phyloP scores from a whole-genome alignment of 2,329 filamentous ascomycete genomes.

The Aspergillus alliaceus region DNA sequence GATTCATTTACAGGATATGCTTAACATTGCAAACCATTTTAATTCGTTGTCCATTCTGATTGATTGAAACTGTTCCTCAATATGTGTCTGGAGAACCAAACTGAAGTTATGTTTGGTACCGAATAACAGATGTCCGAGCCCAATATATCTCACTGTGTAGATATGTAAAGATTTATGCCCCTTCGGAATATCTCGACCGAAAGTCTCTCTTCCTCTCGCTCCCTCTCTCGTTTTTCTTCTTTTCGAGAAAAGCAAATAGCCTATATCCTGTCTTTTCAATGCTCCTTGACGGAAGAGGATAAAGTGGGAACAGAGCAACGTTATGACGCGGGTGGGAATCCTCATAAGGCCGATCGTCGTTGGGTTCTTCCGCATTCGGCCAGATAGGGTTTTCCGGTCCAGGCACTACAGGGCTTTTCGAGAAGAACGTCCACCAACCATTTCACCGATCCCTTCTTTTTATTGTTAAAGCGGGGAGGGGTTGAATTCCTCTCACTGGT shows the following conservation, averaged over 20 bases:
- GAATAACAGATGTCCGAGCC: background rate
- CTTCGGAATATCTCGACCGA: background rate
- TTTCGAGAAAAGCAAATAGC: no score
- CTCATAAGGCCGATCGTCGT: slow-evolving; percentile 11
- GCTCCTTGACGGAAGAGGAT: background rate
- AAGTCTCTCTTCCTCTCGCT: no score
- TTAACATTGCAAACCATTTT: background rate
- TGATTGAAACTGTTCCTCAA: background rate
- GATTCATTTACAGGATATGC: background rate
- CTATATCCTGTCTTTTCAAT: background rate
- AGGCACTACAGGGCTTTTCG: slow-evolving; percentile 12
- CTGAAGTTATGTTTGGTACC: slow-evolving; percentile 1
- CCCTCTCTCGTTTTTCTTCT: background rate
- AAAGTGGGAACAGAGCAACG: background rate
- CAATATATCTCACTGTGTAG: background rate
- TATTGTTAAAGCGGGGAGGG: background rate
- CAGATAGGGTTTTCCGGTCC: slow-evolving; percentile 19
- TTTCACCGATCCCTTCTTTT: slow-evolving; percentile 12
- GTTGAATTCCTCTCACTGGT: no score
- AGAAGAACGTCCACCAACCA: slow-evolving; percentile 1
- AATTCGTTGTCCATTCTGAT: background rate
- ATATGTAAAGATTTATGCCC: background rate
- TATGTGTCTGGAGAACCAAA: background rate
- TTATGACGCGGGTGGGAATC: background rate
- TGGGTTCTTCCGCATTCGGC: slow-evolving; percentile 18